phyloP scores from a whole-genome alignment of 1,284 basidiomycete species.

The Moniliophthora roreri region DNA sequence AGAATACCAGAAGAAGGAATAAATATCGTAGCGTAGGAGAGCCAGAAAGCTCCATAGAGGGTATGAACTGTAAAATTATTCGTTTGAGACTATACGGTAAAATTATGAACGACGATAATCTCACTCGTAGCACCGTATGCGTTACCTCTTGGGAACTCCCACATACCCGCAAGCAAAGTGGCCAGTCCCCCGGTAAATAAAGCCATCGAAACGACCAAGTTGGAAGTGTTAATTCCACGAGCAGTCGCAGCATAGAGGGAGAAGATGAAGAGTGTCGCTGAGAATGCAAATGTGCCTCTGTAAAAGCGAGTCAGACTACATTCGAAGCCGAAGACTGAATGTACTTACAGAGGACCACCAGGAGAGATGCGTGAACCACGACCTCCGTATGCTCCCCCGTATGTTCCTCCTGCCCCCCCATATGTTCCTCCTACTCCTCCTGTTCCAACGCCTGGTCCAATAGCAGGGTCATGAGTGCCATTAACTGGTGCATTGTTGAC shows the following conservation, averaged over 20 bases:
- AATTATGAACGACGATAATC: constrained; percentile 17
- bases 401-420: too few species aligned
- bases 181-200: constrained; percentile 80
- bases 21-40: constrained; percentile 69
- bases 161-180: constrained; percentile 76
- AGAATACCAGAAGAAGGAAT: constrained; percentile 63
- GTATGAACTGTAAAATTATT: constrained; percentile 51
- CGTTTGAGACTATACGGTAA: too few species aligned
- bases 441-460: too few species aligned
- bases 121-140: constrained; percentile 67
- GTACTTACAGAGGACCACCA: too few species aligned
- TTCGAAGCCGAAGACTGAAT: too few species aligned
- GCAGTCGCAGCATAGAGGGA: constrained; percentile 64
- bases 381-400: too few species aligned
- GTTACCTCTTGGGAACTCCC: constrained; percentile 80
- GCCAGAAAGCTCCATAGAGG: constrained; percentile 77
- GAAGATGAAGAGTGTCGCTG: constrained; percentile 63
- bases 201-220: constrained; percentile 84
- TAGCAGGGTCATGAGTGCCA: too few species aligned
- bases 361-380: too few species aligned
- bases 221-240: constrained; percentile 53
- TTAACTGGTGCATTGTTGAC: too few species aligned
- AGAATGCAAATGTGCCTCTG: neutral
- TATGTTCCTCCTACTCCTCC: too few species aligned
- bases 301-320: too few species aligned